Evolutionary conservation across 352 stramenopile genomes (phyloP).

Genomic region (Elongisporangium undulatum): DNA sequence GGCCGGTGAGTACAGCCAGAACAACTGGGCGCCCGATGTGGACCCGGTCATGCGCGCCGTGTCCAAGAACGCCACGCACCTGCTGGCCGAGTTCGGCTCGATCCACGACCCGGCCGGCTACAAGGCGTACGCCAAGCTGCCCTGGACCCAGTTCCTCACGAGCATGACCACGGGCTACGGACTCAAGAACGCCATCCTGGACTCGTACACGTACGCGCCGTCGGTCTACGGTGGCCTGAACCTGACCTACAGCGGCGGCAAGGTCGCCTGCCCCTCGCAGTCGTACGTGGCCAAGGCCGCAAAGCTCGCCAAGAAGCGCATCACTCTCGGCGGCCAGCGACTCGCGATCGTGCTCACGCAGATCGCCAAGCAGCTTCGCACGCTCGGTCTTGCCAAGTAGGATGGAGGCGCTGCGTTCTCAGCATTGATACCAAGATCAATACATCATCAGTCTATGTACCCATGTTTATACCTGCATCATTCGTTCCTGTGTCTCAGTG

Average conservation of each 20-base stretch:
- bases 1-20: conserved; percentile 21
- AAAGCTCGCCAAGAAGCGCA: conserved; percentile 37
- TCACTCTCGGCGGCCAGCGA: conserved; percentile 42
- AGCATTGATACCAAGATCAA: conserved; percentile 1
- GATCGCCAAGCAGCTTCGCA: conserved; percentile 40
- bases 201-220: conserved; percentile 20
- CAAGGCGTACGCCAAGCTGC: conserved; percentile 10
- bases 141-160: conserved; percentile 11
- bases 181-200: conserved; percentile 14
- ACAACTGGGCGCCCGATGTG: conserved; percentile 25
- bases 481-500: no score
- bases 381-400: conserved; percentile 25
- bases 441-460: background rate
- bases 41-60: background rate
- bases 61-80: conserved; percentile 18
- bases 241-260: conserved; percentile 13
- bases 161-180: conserved; percentile 9
- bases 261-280: conserved; percentile 28
- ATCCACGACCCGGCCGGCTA: conserved; percentile 17
- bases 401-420: conserved; percentile 13
- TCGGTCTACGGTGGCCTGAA: conserved; percentile 20
- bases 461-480: background rate
- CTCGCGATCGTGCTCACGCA: conserved; percentile 56
- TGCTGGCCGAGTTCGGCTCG: conserved; percentile 13
- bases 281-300: conserved; percentile 29